These are phyloP conservation scores for Vigna angularis DNA, from an alignment of 306 rosid species.

Conservation along the genomic window DNA sequence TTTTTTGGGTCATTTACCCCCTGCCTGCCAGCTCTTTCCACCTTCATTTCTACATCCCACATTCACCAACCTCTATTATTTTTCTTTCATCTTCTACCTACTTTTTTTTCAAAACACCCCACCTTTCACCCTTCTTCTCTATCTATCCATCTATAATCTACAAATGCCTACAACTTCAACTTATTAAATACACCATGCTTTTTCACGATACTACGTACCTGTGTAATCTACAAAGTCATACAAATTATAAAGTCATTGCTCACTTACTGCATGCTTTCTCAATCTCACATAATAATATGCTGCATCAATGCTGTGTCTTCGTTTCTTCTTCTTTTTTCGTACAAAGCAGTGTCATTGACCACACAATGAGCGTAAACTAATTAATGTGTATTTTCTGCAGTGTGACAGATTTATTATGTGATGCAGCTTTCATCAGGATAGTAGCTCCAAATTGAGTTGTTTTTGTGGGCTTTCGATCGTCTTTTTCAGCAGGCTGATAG, in stretches of 20 bases:
- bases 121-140: not conserved
- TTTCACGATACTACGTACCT: conserved; percentile 2
- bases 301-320: not conserved
- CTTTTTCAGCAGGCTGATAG: not conserved
- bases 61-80: conserved; percentile 26
- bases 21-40: conserved; percentile 27
- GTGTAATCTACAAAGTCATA: not conserved
- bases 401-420: conserved; percentile 18
- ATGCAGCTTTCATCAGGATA: conserved; percentile 44
- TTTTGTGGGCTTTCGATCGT: conserved; percentile 32
- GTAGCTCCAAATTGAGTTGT: conserved; percentile 28
- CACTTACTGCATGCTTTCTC: not conserved
- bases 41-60: conserved; percentile 28
- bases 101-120: not conserved
- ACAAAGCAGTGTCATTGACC: conserved; percentile 25
- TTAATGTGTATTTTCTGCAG: conserved; percentile 23
- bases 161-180: conserved; percentile 14
- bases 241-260: not conserved
- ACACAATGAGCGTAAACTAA: not conserved
- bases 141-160: not conserved
- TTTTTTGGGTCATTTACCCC: conserved; percentile 16
- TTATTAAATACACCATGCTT: not conserved
- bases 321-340: not conserved
- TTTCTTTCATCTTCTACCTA: not conserved
- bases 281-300: not conserved